Evolutionary conservation across 495 filamentous ascomycete genomes (phyloP).

Genomic region (Xylaria palmicola): DNA sequence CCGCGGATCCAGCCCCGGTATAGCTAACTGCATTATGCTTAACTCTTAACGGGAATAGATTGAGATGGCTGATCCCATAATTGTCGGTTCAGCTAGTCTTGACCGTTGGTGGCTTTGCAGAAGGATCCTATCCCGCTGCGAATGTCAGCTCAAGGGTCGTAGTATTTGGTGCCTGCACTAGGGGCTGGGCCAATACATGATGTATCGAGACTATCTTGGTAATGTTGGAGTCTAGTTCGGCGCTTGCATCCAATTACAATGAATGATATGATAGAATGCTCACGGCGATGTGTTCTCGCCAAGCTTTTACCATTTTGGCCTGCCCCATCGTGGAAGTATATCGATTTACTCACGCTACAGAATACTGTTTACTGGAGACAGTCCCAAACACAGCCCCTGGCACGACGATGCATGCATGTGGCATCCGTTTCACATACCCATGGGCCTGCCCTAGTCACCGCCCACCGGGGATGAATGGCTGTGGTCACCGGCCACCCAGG

Average conservation of each 20-base stretch:
- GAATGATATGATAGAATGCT: not conserved
- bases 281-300: too few species aligned
- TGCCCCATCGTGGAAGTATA: not conserved
- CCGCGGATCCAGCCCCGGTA: conserved; percentile 1
- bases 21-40: not conserved
- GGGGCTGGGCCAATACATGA: not conserved
- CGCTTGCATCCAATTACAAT: not conserved
- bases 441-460: not conserved
- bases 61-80: not conserved
- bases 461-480: too few species aligned
- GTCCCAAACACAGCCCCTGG: not conserved
- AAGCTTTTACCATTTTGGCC: not conserved
- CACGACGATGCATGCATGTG: not conserved
- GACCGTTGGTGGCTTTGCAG: not conserved
- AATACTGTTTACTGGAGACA: not conserved
- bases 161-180: not conserved
- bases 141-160: not conserved
- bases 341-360: too few species aligned
- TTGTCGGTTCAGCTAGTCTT: not conserved
- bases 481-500: too few species aligned
- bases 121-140: not conserved
- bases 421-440: not conserved
- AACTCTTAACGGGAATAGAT: not conserved
- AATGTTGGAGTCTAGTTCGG: not conserved
- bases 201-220: not conserved